Base-by-base conservation (phyloP, 176 grass and related monocot species). In the Aegilops bicornis region DNA sequence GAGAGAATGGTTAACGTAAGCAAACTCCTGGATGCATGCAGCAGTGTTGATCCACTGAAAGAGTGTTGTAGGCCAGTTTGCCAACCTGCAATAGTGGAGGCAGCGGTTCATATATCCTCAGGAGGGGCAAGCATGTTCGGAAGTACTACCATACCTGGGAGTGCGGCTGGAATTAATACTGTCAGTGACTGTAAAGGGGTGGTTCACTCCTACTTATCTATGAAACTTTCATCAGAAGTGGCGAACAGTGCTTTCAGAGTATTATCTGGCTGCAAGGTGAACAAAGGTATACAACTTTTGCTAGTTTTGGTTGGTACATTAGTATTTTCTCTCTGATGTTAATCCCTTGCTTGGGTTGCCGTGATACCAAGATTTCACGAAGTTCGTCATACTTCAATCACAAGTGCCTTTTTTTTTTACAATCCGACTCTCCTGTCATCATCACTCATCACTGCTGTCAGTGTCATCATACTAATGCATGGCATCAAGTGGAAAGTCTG, bases 171-270 rank as follows among this genome's bases (percentile, higher is more conserved):
- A 27, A 94, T 98, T 69, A 87, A 94, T 91, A 69, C 82, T 85
- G 84, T 98, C 82, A 88, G 78, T 72, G 96, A 98, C 84, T 98
- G 96, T 84, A 98, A 98, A 92, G 93, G 92, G 77, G 96, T 98
- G 29, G 96, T 98, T 70, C 90, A 96, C 69, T 80, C 96, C 47
- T 98, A 94, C 93, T 84, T 98, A 76, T 95, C 91, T 40, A 84
- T 82, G 82, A 98, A 96, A 68, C 88, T 98, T 73, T 88, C 91
- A 54, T 83, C 88, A 78, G 96, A 96, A 58, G 91, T 83, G 5
- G 86, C 79, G 2, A 96, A 98, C 82, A 82, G 64, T 65, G 96
- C 90, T 88, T 98, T 96, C 85, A 86, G 96, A 85, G 91, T 98
- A 75, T 82, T 98, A 81, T 95, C 91, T 71, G 88, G 96, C 79